Base-by-base conservation (phyloP, 2,329 filamentous ascomycete genomes). In the Aspergillus latus region DNA sequence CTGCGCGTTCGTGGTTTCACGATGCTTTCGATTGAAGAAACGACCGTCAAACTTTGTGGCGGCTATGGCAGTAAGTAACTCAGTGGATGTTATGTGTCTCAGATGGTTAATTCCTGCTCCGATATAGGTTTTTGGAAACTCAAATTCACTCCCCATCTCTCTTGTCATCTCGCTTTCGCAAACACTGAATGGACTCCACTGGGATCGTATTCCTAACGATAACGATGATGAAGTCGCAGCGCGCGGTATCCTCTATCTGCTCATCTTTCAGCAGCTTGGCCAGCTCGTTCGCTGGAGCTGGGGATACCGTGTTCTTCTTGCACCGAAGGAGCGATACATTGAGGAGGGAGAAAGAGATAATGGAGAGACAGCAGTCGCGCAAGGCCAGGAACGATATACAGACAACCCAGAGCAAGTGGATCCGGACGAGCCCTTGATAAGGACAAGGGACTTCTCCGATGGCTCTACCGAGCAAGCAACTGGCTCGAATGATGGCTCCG, bases 181-280 rank as follows among this genome's bases (percentile, higher is more conserved):
- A 71, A 99, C 94, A 0, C 82, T 99, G 55, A 86, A 88, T 66
- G 94, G 94, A 4, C 81, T 99, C 32, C 93, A 97, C 72, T 99
- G 94, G 94, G 88, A 93, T 74, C 88, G 85, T 63, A 85, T 97
- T 49, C 89, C 90, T 0, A 89, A 90, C 52, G 94, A 99, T 66
- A 97, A 95, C 67, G 93, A 97, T 67, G 89, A 96, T 57, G 91
- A 97, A 73, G 94, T 99, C 16, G 92, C 85, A 26, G 93, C 94
- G 2, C 86, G 94, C 59, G 94, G 94, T 58, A 97, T 99, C 59
- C 79, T 99, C 0, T 99, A 99, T 69, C 82, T 99, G 9, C 82
- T 99, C 59, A 95, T 99, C 64, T 99, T 99, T 77, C 94, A 99
- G 76, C 94, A 99, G 72, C 84, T 99, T 2, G 94, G 94, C 21